These are phyloP conservation scores for Medicago arabica DNA, from an alignment of 306 rosid genomes.

Conservation along the genomic window DNA sequence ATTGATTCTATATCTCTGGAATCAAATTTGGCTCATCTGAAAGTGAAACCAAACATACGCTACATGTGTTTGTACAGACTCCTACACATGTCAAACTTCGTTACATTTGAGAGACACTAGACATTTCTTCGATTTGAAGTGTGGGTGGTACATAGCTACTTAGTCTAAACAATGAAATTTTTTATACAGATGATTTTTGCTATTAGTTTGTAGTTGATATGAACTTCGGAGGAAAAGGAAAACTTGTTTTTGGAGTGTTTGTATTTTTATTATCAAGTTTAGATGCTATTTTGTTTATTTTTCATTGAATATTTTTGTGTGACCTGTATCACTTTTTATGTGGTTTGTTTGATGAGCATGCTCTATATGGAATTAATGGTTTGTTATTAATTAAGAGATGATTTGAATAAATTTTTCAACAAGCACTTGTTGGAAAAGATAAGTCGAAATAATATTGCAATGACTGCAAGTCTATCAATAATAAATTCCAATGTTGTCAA, in stretches of 20 bases:
- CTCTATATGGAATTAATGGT: slow-evolving; percentile 1
- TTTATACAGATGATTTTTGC: neutral
- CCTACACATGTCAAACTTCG: neutral
- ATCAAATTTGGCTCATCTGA: too few relatives aligned
- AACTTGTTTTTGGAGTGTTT: neutral
- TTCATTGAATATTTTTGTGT: neutral
- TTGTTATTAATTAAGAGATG: neutral
- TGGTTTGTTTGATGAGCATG: neutral
- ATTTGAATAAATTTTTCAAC: neutral
- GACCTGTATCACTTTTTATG: neutral
- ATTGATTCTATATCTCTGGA: too few relatives aligned
- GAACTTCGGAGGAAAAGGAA: neutral
- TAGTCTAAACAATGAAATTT: neutral
- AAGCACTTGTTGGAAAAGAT: neutral
- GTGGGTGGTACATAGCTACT: neutral
- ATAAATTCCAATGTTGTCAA: neutral
- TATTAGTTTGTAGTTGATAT: neutral
- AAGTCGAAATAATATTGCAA: neutral
- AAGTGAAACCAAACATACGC: neutral
- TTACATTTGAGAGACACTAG: neutral
- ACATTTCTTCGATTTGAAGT: neutral
- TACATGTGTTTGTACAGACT: neutral
- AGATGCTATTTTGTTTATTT: neutral
- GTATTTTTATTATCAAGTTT: neutral
- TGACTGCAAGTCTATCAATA: neutral